These are phyloP conservation scores for Microsporum canis DNA, from an alignment of 2,329 filamentous ascomycete species.

Conservation along the genomic window DNA sequence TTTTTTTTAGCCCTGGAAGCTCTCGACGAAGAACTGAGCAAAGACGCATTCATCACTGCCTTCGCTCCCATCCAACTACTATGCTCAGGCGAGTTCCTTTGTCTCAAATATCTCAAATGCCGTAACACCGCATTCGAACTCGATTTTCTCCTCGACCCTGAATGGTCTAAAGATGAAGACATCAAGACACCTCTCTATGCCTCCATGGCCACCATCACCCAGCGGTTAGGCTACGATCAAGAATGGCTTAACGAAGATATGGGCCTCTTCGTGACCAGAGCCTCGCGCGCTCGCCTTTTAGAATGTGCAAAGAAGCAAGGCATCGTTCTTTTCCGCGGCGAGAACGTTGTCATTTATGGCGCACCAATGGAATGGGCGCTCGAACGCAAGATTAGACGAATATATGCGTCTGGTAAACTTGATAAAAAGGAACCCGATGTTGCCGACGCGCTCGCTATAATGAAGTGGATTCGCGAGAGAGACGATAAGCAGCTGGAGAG, in stretches of 20 bases:
- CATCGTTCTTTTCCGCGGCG: slow-evolving; percentile 9
- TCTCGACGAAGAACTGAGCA: slow-evolving; percentile 23
- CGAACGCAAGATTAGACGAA: slow-evolving; percentile 8
- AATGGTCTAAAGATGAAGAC: slow-evolving; percentile 25
- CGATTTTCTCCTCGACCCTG: slow-evolving; percentile 25
- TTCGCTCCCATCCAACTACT: slow-evolving; percentile 26
- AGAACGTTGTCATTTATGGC: slow-evolving; percentile 5
- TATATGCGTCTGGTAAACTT: slow-evolving; percentile 1
- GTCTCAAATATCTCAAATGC: slow-evolving; percentile 22
- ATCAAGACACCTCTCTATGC: slow-evolving; percentile 21
- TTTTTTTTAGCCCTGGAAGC: slow-evolving; percentile 19
- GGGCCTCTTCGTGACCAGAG: slow-evolving; percentile 5
- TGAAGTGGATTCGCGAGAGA: slow-evolving; percentile 6
- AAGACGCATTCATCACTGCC: slow-evolving; percentile 21
- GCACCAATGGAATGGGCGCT: slow-evolving; percentile 11
- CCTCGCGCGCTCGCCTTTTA: background rate
- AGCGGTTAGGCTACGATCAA: background rate
- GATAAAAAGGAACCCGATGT: slow-evolving; percentile 7
- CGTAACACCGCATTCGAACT: slow-evolving; percentile 24
- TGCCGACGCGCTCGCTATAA: slow-evolving; percentile 7
- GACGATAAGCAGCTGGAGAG: slow-evolving; percentile 8
- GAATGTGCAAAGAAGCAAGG: slow-evolving; percentile 8
- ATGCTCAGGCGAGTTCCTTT: slow-evolving; percentile 24
- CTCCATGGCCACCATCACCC: slow-evolving; percentile 8
- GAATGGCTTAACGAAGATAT: slow-evolving; percentile 11